A percentile compares a stretch with the other conserved stretches of the same genome.
Conservation (phyloP, 148 eudicot genomes). For the Amaranthus hypochondriacus region DNA sequence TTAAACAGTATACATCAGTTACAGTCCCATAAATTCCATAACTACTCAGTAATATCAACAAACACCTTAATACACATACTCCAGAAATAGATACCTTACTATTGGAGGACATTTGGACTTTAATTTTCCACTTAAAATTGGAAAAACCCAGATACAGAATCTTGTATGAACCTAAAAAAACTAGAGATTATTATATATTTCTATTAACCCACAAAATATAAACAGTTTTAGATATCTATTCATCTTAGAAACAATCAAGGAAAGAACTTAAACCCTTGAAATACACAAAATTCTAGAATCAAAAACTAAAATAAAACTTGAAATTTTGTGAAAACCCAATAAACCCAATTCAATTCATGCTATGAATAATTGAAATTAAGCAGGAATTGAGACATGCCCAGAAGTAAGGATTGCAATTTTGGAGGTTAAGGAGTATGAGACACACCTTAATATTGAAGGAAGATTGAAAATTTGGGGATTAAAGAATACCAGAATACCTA, state of each 20-base stretch:
- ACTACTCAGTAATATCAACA: conserved; percentile 21
- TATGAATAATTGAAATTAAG: conserved; percentile 15
- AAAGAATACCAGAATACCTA: conserved; percentile 12
- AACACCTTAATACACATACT: conserved; percentile 20
- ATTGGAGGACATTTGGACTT: conserved; percentile 15
- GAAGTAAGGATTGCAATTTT: conserved; percentile 19
- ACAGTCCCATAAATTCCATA: conserved; percentile 27
- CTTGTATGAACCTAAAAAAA: not conserved
- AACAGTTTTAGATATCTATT: not conserved
- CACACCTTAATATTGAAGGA: not conserved
- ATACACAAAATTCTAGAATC: not conserved
- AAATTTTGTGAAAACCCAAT: conserved; percentile 1
- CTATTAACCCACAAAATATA: not conserved
- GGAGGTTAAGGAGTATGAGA: conserved; percentile 14
- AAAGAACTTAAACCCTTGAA: not conserved
- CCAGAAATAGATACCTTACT: conserved; percentile 15
- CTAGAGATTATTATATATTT: not conserved
- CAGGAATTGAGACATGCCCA: conserved; percentile 35
- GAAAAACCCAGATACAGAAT: conserved; percentile 11
- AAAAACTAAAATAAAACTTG: not conserved
- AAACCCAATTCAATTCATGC: conserved; percentile 25
- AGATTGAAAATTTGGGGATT: conserved; percentile 25
- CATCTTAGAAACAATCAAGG: not conserved
- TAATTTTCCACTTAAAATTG: conserved; percentile 4
- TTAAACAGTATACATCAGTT: conserved; percentile 37